These are phyloP conservation scores for Globisporangium recalcitrans DNA, from an alignment of 352 stramenopile species.

Conservation along the genomic window DNA sequence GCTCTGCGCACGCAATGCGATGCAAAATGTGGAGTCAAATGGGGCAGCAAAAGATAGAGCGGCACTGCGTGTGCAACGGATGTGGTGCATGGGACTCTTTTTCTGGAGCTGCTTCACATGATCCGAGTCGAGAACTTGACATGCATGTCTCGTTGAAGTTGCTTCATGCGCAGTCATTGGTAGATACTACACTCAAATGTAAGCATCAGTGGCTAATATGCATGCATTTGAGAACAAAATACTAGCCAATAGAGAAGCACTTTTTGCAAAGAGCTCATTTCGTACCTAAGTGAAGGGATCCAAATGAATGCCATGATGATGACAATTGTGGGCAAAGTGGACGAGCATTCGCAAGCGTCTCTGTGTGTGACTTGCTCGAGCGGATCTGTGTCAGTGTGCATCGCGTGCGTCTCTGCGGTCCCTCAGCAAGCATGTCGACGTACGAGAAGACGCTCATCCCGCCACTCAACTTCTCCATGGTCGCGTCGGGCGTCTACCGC, in stretches of 20 bases:
- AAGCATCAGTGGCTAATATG: not conserved
- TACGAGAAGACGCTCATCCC: conserved; percentile 88
- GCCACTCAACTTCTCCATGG: conserved; percentile 89
- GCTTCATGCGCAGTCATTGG: not conserved
- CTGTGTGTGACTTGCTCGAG: no score
- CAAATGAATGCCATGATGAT: not conserved
- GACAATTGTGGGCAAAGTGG: not conserved
- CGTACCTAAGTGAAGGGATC: conserved; percentile 1
- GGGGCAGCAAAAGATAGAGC: no score
- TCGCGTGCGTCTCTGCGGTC: not conserved
- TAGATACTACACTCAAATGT: not conserved
- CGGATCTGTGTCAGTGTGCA: not conserved
- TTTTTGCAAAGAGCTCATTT: not conserved
- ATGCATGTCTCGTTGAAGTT: not conserved
- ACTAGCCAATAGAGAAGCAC: not conserved
- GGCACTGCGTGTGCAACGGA: not conserved
- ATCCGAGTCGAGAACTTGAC: no score
- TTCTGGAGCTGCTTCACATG: no score
- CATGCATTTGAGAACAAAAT: not conserved
- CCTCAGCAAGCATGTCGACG: conserved; percentile 44
- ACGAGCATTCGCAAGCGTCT: not conserved
- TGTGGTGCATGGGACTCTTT: no score
- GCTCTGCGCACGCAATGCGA: not conserved
- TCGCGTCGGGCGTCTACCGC: conserved; percentile 84
- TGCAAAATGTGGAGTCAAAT: not conserved